Conservation (phyloP, 371 early-diverging fungal genomes). For the Lichtheimia corymbifera region DNA sequence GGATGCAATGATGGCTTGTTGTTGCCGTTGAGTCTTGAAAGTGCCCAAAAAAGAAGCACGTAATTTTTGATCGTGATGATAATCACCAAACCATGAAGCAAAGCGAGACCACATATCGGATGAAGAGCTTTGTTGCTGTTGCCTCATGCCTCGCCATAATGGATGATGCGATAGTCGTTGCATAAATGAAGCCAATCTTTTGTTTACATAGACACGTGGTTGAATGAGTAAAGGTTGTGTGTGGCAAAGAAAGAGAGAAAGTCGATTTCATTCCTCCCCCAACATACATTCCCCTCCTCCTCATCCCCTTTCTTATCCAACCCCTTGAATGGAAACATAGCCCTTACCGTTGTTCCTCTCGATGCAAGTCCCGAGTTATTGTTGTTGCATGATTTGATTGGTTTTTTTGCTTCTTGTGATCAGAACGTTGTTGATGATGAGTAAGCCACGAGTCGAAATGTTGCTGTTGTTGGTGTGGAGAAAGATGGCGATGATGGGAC, state of each 20-base stretch:
- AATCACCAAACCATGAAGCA: constrained; percentile 20
- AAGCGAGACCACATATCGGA: constrained; percentile 16
- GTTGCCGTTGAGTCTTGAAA: constrained; percentile 30
- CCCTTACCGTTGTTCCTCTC: constrained; percentile 10
- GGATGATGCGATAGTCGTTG: constrained; percentile 20
- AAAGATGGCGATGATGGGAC: constrained; percentile 1
- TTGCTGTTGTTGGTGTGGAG: constrained; percentile 1
- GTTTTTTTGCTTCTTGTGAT: not conserved
- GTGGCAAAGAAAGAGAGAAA: no score
- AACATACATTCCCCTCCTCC: no score
- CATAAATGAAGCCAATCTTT: constrained; percentile 17
- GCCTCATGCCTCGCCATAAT: constrained; percentile 11
- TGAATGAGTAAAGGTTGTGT: no score
- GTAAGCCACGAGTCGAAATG: not conserved
- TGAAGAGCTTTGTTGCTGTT: constrained; percentile 3
- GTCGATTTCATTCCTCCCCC: not conserved
- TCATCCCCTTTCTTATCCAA: no score
- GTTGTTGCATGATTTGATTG: not conserved
- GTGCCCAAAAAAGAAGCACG: constrained; percentile 12
- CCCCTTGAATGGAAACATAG: no score
- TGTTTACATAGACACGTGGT: no score
- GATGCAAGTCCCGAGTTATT: constrained; percentile 5
- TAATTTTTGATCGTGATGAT: constrained; percentile 10
- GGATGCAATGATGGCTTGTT: constrained; percentile 48
- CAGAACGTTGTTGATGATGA: not conserved